Evolutionary conservation across 352 stramenopile species (phyloP).

Genomic region (Pythium insidiosum): DNA sequence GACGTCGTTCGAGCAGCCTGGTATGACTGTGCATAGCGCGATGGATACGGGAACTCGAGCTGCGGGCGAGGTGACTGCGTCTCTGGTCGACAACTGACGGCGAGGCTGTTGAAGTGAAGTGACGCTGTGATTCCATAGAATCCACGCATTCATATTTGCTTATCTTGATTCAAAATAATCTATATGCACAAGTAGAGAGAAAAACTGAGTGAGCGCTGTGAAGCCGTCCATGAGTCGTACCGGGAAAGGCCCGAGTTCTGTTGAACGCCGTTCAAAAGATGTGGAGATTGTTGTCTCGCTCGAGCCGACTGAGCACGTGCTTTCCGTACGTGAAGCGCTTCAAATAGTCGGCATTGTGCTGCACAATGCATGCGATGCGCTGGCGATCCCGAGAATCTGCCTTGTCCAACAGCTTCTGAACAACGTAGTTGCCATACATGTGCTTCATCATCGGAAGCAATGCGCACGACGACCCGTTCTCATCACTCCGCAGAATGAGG

Average conservation of each 20-base stretch:
- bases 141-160: too few species aligned
- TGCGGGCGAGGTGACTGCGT: constrained; percentile 34
- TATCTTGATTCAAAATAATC: too few species aligned
- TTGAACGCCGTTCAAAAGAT: constrained; percentile 10
- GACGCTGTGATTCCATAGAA: too few species aligned
- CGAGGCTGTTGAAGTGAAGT: too few species aligned
- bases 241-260: constrained; percentile 2
- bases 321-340: constrained; percentile 91
- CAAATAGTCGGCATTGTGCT: constrained; percentile 85
- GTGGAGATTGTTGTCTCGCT: constrained; percentile 22
- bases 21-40: constrained; percentile 77
- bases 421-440: constrained; percentile 96
- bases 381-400: constrained; percentile 78
- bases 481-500: constrained; percentile 69
- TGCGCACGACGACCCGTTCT: constrained; percentile 56
- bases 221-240: background rate
- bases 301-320: constrained; percentile 86
- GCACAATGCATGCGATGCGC: constrained; percentile 87
- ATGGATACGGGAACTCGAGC: constrained; percentile 75
- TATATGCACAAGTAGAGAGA: constrained; percentile 18
- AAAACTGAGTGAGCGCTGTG: background rate
- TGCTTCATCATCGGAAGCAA: constrained; percentile 95
- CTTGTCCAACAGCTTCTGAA: constrained; percentile 94
- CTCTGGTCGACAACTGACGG: constrained; percentile 16
- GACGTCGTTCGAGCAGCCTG: constrained; percentile 72